A percentile compares a stretch with the other conserved stretches of the same genome.
Conservation (phyloP, 805 yeast species). For the Naumovozyma baii region DNA sequence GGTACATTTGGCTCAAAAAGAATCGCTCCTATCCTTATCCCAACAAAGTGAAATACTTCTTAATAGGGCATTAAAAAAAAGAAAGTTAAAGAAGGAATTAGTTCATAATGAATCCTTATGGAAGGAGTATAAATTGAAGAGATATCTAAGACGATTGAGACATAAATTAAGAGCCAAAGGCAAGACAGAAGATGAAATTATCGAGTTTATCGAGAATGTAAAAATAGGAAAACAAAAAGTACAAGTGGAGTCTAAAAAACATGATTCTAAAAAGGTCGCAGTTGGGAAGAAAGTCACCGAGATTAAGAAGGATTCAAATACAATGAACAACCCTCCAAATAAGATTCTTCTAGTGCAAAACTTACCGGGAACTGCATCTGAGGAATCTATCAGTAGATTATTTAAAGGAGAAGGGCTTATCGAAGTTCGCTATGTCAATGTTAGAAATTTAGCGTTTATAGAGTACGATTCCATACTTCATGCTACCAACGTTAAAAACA, state of each 20-base stretch:
- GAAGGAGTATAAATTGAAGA: conserved; percentile 6
- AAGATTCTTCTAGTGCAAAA: conserved; percentile 58
- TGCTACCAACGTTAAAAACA: conserved; percentile 31
- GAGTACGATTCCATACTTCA: conserved; percentile 54
- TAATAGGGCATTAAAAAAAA: conserved; percentile 8
- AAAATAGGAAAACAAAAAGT: conserved; percentile 1
- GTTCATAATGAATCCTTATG: conserved; percentile 1
- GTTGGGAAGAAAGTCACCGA: background rate
- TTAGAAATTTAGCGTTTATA: conserved; percentile 66
- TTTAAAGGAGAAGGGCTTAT: conserved; percentile 54
- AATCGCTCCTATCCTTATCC: conserved; percentile 16
- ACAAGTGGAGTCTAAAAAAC: background rate
- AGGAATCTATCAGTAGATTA: conserved; percentile 33
- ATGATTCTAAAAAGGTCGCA: background rate
- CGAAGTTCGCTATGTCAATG: conserved; percentile 56
- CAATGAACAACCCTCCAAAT: conserved; percentile 49
- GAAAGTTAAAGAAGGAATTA: conserved; percentile 3
- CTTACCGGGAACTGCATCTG: conserved; percentile 39
- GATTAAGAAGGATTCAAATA: conserved; percentile 3
- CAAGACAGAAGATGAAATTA: conserved; percentile 8
- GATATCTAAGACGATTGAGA: conserved; percentile 21
- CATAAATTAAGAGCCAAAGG: conserved; percentile 16
- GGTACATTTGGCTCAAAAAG: conserved; percentile 16
- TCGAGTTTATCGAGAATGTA: conserved; percentile 3
- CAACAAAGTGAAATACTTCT: conserved; percentile 3